These are phyloP conservation scores for Ormosia semicastrata DNA, from an alignment of 306 rosid species.

Conservation along the genomic window DNA sequence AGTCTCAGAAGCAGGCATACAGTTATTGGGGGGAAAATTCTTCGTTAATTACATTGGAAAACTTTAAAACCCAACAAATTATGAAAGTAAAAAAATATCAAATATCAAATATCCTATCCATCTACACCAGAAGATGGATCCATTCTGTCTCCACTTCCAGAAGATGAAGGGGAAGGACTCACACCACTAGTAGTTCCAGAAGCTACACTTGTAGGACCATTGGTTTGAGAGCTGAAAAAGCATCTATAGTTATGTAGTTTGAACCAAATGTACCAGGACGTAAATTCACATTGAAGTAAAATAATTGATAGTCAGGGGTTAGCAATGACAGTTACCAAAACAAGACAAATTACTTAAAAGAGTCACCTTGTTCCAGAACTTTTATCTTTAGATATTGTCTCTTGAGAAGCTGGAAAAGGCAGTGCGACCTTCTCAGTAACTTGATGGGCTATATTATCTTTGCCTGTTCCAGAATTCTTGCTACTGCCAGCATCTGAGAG, in stretches of 20 bases:
- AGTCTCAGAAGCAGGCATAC: conserved; percentile 56
- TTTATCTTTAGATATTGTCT: conserved; percentile 59
- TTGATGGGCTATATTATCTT: conserved; percentile 66
- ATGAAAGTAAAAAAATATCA: conserved; percentile 5
- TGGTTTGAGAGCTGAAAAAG: conserved; percentile 67
- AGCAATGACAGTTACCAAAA: not conserved
- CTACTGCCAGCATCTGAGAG: conserved; percentile 69
- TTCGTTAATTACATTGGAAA: conserved; percentile 23
- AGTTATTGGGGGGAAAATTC: not conserved
- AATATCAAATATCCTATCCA: conserved; percentile 44
- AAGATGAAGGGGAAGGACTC: conserved; percentile 40
- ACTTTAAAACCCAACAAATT: conserved; percentile 17
- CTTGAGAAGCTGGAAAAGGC: conserved; percentile 52
- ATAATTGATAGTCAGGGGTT: not conserved
- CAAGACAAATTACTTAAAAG: not conserved
- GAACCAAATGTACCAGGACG: not conserved
- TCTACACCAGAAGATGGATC: conserved; percentile 44
- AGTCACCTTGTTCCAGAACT: conserved; percentile 57
- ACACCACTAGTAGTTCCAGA: conserved; percentile 45
- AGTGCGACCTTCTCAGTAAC: conserved; percentile 56
- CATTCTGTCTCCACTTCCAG: conserved; percentile 42
- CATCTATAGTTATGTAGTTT: conserved; percentile 19
- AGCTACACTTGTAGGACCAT: conserved; percentile 50
- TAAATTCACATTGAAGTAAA: conserved; percentile 20
- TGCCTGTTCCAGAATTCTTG: conserved; percentile 62